phyloP scores from a whole-genome alignment of 805 yeast species.

The Spencermartinsiella europaea region DNA sequence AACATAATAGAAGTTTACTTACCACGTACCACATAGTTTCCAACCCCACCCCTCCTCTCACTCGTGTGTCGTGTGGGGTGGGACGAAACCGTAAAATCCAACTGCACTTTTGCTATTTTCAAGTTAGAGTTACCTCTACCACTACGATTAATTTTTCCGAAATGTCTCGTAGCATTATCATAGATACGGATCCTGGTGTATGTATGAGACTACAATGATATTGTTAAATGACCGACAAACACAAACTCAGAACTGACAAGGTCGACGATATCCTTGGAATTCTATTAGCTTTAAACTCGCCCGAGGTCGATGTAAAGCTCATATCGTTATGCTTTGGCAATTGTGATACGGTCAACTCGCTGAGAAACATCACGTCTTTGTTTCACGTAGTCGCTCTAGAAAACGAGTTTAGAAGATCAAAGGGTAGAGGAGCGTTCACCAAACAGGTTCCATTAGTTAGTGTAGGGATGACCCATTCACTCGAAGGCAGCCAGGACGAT shows the following conservation, averaged over 20 bases:
- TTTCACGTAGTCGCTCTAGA: slow-evolving; percentile 34
- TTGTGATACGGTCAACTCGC: slow-evolving; percentile 31
- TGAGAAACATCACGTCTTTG: slow-evolving; percentile 33
- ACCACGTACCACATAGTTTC: too few relatives aligned
- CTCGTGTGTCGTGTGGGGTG: too few relatives aligned
- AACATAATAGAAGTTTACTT: too few relatives aligned
- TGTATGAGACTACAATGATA: background rate
- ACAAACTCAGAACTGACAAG: slow-evolving; percentile 9
- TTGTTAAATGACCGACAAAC: too few relatives aligned
- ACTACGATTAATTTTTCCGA: too few relatives aligned
- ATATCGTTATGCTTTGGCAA: slow-evolving; percentile 38
- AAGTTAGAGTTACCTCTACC: too few relatives aligned
- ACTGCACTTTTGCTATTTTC: too few relatives aligned
- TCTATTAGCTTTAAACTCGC: slow-evolving; percentile 32
- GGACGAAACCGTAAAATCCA: too few relatives aligned
- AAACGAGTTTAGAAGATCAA: slow-evolving; percentile 22
- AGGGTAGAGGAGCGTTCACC: slow-evolving; percentile 20
- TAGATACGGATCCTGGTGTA: slow-evolving; percentile 41
- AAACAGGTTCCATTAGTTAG: slow-evolving; percentile 31
- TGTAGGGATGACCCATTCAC: slow-evolving; percentile 30
- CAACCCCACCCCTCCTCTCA: too few relatives aligned
- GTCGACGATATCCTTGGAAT: slow-evolving; percentile 38
- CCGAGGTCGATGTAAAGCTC: slow-evolving; percentile 27
- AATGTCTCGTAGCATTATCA: slow-evolving; percentile 21
- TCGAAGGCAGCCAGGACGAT: slow-evolving; percentile 28